Conservation (phyloP, 768 basidiomycete species). For the Goffeauzyma gilvescens region DNA sequence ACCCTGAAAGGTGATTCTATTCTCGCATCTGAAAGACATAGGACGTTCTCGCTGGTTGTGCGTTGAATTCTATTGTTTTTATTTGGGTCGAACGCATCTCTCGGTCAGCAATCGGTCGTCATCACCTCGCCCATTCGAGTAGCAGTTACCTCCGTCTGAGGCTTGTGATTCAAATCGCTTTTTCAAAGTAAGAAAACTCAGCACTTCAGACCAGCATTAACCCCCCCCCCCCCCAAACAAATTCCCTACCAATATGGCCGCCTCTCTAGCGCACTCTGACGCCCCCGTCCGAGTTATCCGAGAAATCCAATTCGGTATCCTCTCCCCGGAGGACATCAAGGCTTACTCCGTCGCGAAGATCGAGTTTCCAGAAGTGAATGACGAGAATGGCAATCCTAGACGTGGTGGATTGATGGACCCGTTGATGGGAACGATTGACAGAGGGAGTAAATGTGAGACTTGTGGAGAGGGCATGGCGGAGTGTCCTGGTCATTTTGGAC, state of each 20-base stretch:
- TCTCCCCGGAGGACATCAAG: constrained; percentile 99
- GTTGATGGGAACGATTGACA: constrained; percentile 58
- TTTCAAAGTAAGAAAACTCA: no score
- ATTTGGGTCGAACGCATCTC: background rate
- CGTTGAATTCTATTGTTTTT: no score
- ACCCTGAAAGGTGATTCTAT: no score
- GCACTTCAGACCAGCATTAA: no score
- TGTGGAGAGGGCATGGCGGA: constrained; percentile 99
- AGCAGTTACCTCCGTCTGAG: no score
- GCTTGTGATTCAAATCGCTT: no score
- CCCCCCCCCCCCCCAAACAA: no score
- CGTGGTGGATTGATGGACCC: constrained; percentile 92
- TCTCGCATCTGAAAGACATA: no score
- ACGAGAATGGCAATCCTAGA: constrained; percentile 79
- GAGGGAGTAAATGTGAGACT: constrained; percentile 79
- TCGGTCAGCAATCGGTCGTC: background rate
- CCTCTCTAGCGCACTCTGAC: constrained; percentile 50
- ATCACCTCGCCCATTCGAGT: background rate
- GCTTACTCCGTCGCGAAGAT: constrained; percentile 96
- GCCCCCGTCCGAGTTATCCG: constrained; percentile 87
- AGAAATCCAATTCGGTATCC: constrained; percentile 96
- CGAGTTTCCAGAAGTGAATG: constrained; percentile 96
- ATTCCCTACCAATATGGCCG: no score
- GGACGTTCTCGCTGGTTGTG: no score
- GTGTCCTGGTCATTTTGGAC: constrained; percentile 97